Conservation (phyloP, 2,329 filamentous ascomycete species). For the Penicillium olsonii region DNA sequence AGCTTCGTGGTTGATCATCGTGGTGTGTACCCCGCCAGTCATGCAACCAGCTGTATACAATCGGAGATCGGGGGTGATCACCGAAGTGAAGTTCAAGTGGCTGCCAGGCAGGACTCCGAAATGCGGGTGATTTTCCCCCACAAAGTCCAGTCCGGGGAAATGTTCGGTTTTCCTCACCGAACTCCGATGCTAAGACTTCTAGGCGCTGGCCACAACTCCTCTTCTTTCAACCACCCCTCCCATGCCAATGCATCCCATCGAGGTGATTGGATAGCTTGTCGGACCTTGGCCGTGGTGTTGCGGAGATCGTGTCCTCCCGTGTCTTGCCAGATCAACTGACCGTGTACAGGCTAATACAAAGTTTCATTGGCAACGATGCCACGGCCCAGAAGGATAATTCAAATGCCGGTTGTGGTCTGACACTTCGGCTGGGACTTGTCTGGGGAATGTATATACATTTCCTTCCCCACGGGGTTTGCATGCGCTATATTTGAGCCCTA, state of each 20-base stretch:
- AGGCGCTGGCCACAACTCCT: neutral
- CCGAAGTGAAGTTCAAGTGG: conserved; percentile 16
- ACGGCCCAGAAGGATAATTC: neutral
- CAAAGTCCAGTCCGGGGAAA: neutral
- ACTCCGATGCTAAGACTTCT: neutral
- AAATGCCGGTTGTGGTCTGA: neutral
- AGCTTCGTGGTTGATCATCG: neutral
- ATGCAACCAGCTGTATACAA: conserved; percentile 8
- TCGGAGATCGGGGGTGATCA: conserved; percentile 35
- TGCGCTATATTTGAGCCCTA: conserved; percentile 3
- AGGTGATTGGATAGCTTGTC: conserved; percentile 2
- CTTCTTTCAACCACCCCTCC: neutral
- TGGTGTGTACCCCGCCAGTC: neutral
- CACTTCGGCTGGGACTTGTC: conserved; percentile 18
- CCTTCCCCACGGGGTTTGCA: conserved; percentile 29
- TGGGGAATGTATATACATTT: conserved; percentile 18
- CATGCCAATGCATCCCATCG: neutral
- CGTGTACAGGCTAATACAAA: neutral
- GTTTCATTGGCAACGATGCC: conserved; percentile 6
- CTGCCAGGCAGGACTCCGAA: neutral
- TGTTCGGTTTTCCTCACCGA: conserved; percentile 4
- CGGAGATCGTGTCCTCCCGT: neutral
- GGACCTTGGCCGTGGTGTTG: neutral
- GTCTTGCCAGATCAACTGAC: conserved; percentile 1
- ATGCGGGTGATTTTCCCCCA: neutral